Base-by-base conservation (phyloP, 495 filamentous ascomycete species). In the Aspergillus homomorphus region DNA sequence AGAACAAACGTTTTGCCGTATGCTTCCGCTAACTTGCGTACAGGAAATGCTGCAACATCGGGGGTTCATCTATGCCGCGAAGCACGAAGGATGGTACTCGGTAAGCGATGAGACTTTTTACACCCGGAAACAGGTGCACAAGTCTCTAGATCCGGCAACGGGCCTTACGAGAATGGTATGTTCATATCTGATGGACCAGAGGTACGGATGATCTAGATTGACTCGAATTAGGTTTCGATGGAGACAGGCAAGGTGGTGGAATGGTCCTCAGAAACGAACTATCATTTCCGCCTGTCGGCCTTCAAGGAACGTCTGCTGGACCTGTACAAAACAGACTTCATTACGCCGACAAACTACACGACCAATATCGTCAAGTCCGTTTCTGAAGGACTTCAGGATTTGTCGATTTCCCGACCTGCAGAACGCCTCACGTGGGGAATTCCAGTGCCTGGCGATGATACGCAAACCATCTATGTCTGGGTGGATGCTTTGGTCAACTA, bases 401-500 rank as follows among this genome's bases (percentile, higher is more conserved):
- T 98, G 12, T 96, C 91, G 4, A 82, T 98, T 22, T 98, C 95
- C 0, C 80, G 95, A 28, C 95, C 94, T 0, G 70, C 78, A 15
- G 83, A 88, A 53, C 81, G 94, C 33, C 73, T 98, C 22, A 82
- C 70, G 21, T 98, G 94, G 94, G 94, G 95, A 2, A 93, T 98
- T 53, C 86, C 82, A 6, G 93, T 96, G 38, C 94, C 94, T 7
- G 84, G 84, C 51, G 94, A 98, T 66, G 73, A 83, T 1, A 82
- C 75, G 18, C 95, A 98, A 72, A 97, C 92, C 2, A 93, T 98
- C 60, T 98, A 98, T 68, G 95, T 98, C 38, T 98, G 94, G 94
- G 80, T 98, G 4, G 95, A 98, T 73, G 94, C 94, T 4, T 80
- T 98, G 22, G 81, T 97, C 61, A 98, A 97, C 71, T 98, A 98